Percentiles rank a stretch among this genome's conserved stretches.
Evolutionary conservation across 1,284 basidiomycete genomes (phyloP).

Genomic region (Leccinum fuscescens): DNA sequence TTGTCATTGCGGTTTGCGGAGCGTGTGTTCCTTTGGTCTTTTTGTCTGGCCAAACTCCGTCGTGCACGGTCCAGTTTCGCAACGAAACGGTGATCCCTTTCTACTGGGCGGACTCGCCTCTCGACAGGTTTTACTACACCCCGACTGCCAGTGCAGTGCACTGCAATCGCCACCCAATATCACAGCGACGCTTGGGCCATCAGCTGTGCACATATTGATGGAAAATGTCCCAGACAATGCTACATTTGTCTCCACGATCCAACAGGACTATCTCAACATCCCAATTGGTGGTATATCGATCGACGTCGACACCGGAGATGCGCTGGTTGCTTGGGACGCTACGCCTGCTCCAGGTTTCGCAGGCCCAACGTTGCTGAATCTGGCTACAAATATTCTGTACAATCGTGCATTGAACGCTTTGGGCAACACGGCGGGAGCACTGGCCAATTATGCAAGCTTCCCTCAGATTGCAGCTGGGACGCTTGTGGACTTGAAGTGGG

Average conservation of each 20-base stretch:
- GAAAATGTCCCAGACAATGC: conserved; percentile 47
- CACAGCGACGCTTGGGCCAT: conserved; percentile 41
- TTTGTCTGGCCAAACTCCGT: conserved; percentile 49
- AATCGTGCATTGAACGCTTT: conserved; percentile 55
- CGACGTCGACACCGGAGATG: conserved; percentile 41
- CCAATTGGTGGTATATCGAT: conserved; percentile 63
- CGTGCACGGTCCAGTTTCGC: conserved; percentile 44
- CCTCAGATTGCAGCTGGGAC: conserved; percentile 53
- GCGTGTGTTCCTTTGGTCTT: conserved; percentile 66
- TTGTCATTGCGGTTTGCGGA: conserved; percentile 63
- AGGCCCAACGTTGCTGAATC: conserved; percentile 62
- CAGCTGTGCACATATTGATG: conserved; percentile 33
- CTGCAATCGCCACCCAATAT: conserved; percentile 49
- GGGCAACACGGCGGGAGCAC: conserved; percentile 33
- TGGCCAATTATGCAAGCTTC: conserved; percentile 53
- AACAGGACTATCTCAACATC: conserved; percentile 47
- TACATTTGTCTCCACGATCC: conserved; percentile 54
- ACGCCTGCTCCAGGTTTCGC: conserved; percentile 49
- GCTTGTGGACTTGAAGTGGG: conserved; percentile 63
- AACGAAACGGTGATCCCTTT: conserved; percentile 41
- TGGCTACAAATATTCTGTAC: conserved; percentile 65
- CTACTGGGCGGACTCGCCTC: conserved; percentile 47
- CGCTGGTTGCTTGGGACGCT: conserved; percentile 66
- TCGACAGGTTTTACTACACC: conserved; percentile 26
- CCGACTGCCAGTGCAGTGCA: conserved; percentile 25